Conservation (phyloP, 805 yeast genomes). For the Metschnikowia gelsemii region DNA sequence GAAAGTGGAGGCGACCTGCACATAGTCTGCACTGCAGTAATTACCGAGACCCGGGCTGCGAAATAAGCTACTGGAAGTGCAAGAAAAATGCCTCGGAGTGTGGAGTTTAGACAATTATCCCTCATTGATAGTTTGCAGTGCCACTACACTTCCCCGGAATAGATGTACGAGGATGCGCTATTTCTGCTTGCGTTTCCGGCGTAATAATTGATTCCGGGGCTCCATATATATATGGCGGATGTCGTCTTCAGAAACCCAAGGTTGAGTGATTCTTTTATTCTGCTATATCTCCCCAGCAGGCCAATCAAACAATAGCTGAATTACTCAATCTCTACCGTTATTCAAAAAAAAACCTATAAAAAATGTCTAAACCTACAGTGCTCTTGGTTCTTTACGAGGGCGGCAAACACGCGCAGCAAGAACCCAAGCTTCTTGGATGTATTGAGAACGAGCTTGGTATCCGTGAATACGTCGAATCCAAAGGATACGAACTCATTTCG, state of each 20-base stretch:
- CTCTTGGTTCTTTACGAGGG: constrained; percentile 61
- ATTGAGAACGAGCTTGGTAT: constrained; percentile 76
- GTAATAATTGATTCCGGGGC: too few species aligned
- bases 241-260: too few species aligned
- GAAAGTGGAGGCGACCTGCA: too few species aligned
- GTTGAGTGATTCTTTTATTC: too few species aligned
- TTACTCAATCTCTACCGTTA: too few species aligned
- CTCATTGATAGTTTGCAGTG: background rate
- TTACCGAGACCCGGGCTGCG: constrained; percentile 10
- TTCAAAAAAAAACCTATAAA: background rate
- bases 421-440: constrained; percentile 62
- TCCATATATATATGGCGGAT: too few species aligned
- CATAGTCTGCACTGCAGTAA: constrained; percentile 1
- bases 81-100: constrained; percentile 3
- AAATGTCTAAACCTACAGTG: constrained; percentile 34
- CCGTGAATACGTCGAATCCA: constrained; percentile 56
- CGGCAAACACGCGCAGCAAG: constrained; percentile 57
- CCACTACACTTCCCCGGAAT: background rate
- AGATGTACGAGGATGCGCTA: too few species aligned
- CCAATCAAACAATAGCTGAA: too few species aligned
- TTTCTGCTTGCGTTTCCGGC: too few species aligned
- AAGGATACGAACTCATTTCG: constrained; percentile 66
- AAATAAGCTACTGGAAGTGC: background rate
- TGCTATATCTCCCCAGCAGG: too few species aligned
- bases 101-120: constrained; percentile 1